phyloP scores from a whole-genome alignment of 1,139 yeast species.

The Debaryomycetaceae sp. region DNA sequence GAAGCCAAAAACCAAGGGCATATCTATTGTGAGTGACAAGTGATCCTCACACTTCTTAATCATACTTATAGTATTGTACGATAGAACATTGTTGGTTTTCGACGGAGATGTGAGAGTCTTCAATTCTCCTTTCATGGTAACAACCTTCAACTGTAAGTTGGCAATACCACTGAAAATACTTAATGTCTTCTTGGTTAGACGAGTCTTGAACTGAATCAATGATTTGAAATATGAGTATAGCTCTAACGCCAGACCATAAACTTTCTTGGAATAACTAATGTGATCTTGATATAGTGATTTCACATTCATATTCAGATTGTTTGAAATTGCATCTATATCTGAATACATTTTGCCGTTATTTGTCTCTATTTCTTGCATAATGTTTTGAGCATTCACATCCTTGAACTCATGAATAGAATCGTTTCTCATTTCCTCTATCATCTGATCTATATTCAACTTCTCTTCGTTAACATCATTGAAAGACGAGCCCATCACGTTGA shows the following conservation, averaged over 20 bases:
- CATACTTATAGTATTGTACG: conserved; percentile 22
- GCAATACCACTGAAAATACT: conserved; percentile 33
- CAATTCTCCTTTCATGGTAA: conserved; percentile 29
- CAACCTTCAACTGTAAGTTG: conserved; percentile 38
- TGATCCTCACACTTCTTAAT: conserved; percentile 43
- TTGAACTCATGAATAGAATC: conserved; percentile 33
- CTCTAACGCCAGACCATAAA: conserved; percentile 10
- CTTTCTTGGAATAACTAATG: conserved; percentile 11
- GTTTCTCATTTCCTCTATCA: conserved; percentile 31
- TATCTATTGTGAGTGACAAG: conserved; percentile 58
- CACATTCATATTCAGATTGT: conserved; percentile 8
- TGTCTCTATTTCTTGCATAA: conserved; percentile 3
- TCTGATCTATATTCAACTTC: conserved; percentile 26
- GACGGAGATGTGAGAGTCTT: conserved; percentile 15
- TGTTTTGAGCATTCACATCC: conserved; percentile 8
- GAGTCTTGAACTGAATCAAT: conserved; percentile 22
- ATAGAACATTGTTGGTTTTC: conserved; percentile 6
- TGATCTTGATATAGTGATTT: conserved; percentile 15
- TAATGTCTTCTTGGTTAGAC: conserved; percentile 22
- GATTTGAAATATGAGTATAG: conserved; percentile 13
- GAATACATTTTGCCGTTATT: conserved; percentile 7
- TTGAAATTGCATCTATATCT: conserved; percentile 16
- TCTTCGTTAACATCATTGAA: conserved; percentile 25
- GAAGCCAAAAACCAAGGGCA: conserved; percentile 80
- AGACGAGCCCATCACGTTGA: conserved; percentile 36